Base-by-base conservation (phyloP, 2,329 filamentous ascomycete genomes). In the Hyphodiscus sp. region DNA sequence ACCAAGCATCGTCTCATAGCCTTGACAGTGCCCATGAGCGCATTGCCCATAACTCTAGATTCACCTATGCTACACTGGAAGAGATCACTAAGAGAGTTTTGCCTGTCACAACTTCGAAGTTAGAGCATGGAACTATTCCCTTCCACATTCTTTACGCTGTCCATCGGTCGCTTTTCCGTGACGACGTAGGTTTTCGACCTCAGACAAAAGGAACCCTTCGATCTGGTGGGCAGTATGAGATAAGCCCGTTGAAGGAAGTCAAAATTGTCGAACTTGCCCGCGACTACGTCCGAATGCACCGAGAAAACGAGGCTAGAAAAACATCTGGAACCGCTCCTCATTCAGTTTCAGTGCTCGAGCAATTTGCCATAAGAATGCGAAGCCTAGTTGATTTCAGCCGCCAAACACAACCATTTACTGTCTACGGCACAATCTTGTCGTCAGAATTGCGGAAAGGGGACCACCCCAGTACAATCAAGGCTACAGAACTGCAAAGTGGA, bases 81-180 rank as follows among this genome's bases (percentile, higher is more conserved):
- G 71, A 74, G 18, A 74, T 79, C 44, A 72, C 77, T 1, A 67
- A 69, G 33, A 69, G 64, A 8, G 62, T 80, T 20, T 74, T 52
- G 51, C 59, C 60, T 58, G 56, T 13, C 20, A 47, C 41, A 6
- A 51, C 64, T 15, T 55, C 64, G 29, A 59, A 50, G 41, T 23
- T 49, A 10, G 20, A 59, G 1, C 65, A 68, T 20, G 68, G 67
- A 1, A 69, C 68, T 10, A 76, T 77, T 50, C 70, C 76, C 0
- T 59, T 75, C 1, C 63, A 74, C 26, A 76, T 78, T 9, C 69
- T 90, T 5, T 87, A 89, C 62, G 87, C 88, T 3, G 81, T 91
- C 7, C 85, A 90, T 60, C 80, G 80, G 52, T 78, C 84, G 9
- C 66, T 92, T 8, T 67, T 76, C 20, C 73, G 76, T 42, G 77